Percentiles rank a stretch among this genome's conserved stretches.
These are phyloP conservation scores for Apiotrichum mycotoxinovorans DNA, from an alignment of 1,284 basidiomycete genomes.

Conservation along the genomic window DNA sequence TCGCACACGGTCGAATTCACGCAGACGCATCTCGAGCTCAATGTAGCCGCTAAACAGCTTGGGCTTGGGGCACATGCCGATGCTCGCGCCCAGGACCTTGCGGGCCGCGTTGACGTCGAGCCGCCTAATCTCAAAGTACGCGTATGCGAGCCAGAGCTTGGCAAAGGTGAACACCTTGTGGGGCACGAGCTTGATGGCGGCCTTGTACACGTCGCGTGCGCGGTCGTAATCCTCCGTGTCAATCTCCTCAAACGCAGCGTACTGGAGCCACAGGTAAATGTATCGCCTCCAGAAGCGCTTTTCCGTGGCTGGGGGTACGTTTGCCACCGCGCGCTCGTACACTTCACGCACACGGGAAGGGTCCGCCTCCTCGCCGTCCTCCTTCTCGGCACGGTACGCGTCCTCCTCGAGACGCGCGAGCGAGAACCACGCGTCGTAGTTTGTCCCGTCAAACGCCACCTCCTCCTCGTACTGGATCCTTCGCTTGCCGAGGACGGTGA, in stretches of 20 bases:
- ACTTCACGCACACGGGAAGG: conserved; percentile 75
- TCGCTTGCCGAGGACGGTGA: conserved; percentile 91
- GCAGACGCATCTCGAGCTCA: conserved; percentile 68
- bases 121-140: conserved; percentile 85
- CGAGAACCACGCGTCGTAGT: conserved; percentile 99
- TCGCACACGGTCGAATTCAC: conserved; percentile 90
- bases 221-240: conserved; percentile 86
- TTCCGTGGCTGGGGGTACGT: conserved; percentile 72
- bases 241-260: conserved; percentile 95
- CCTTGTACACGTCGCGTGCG: conserved; percentile 86
- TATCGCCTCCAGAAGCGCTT: conserved; percentile 82
- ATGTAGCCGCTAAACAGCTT: conserved; percentile 91
- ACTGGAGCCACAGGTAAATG: conserved; percentile 85
- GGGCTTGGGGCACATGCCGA: conserved; percentile 95
- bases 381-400: conserved; percentile 67
- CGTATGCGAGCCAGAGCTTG: conserved; percentile 87
- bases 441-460: conserved; percentile 75
- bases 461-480: conserved; percentile 98
- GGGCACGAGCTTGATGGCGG: conserved; percentile 80
- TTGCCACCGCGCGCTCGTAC: conserved; percentile 93
- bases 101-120: conserved; percentile 79
- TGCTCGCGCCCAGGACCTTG: conserved; percentile 82
- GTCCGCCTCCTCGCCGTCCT: conserved; percentile 64
- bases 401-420: conserved; percentile 91
- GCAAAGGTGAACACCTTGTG: conserved; percentile 97